Conservation (phyloP, 768 basidiomycete species). For the Hygrocybe punicea region DNA sequence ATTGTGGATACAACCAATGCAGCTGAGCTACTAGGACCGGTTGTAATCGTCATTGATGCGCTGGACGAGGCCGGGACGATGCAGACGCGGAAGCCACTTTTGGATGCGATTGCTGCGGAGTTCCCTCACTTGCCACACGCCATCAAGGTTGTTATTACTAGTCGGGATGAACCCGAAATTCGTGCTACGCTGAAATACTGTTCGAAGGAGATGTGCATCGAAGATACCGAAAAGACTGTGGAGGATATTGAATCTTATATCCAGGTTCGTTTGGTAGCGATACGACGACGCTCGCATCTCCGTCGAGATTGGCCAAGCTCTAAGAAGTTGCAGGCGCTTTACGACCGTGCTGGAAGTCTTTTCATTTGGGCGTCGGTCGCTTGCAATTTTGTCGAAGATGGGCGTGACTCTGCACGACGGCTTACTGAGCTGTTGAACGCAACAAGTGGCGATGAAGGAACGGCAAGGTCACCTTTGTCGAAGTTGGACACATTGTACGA, state of each 20-base stretch:
- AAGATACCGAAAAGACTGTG: too few relatives aligned
- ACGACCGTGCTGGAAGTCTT: too few relatives aligned
- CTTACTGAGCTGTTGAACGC: neutral
- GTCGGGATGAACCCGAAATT: too few relatives aligned
- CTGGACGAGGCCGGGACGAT: conserved; percentile 6
- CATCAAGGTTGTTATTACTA: too few relatives aligned
- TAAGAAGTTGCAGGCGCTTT: too few relatives aligned
- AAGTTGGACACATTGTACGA: conserved; percentile 2
- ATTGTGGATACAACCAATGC: conserved; percentile 2
- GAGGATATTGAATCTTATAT: conserved; percentile 6
- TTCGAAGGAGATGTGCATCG: too few relatives aligned
- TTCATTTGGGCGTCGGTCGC: too few relatives aligned
- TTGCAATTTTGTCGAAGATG: conserved; percentile 12
- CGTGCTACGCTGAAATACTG: too few relatives aligned
- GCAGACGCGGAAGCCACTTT: neutral
- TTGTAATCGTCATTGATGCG: too few relatives aligned
- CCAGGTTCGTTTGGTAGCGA: neutral
- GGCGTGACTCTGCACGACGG: neutral
- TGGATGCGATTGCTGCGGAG: too few relatives aligned
- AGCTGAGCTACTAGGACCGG: neutral
- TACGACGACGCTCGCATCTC: neutral
- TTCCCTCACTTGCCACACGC: too few relatives aligned
- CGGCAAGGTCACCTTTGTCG: neutral
- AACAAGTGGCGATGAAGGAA: neutral
- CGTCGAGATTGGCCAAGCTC: conserved; percentile 14